Base-by-base conservation (phyloP, 192 early-diverging fungal species). In the Coemansia sp. region DNA sequence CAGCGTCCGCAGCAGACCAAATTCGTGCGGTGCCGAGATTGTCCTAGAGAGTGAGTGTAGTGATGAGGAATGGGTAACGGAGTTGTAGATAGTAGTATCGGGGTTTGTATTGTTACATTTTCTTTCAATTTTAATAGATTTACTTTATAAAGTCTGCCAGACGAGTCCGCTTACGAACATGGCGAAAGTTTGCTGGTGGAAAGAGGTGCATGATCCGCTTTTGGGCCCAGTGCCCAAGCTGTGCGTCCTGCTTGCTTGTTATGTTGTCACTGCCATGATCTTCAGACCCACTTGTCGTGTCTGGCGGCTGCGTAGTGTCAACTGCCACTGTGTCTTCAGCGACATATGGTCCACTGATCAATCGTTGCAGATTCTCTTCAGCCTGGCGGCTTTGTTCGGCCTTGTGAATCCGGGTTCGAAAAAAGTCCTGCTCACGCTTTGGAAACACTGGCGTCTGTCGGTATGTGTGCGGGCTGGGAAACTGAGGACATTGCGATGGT, bases 341-440 rank as follows among this genome's bases (percentile, higher is more conserved):
- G 21, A 61, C 51, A 19, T 62, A 62, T 4, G 78, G 66, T 5
- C 72, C 70, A 31, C 73, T 80, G 33, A 80, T 80, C 42, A 81
- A 61, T 11, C 78, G 73, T 46, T 81, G 78, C 24, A 81, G 67
- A 54, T 81, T 81, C 51, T 72, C 78, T 54, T 81, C 78, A 4
- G 78, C 78, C 60, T 81, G 78, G 21, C 78, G 73, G 59, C 78
- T 81, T 33, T 81, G 78, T 54, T 81, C 78, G 17, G 78, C 78
- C 30, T 81, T 81, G 70, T 81, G 73, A 70, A 81, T 67, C 8
- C 78, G 78, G 9, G 61, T 81, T 27, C 73, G 73, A 81, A 81
- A 81, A 61, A 81, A 75, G 29, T 81, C 78, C 31, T 81, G 73
- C 67, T 75, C 73, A 33, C 78, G 73, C 64, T 81, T 64, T 8